phyloP scores from a whole-genome alignment of 2,329 filamentous ascomycete genomes.

The Aspergillus phoenicis region DNA sequence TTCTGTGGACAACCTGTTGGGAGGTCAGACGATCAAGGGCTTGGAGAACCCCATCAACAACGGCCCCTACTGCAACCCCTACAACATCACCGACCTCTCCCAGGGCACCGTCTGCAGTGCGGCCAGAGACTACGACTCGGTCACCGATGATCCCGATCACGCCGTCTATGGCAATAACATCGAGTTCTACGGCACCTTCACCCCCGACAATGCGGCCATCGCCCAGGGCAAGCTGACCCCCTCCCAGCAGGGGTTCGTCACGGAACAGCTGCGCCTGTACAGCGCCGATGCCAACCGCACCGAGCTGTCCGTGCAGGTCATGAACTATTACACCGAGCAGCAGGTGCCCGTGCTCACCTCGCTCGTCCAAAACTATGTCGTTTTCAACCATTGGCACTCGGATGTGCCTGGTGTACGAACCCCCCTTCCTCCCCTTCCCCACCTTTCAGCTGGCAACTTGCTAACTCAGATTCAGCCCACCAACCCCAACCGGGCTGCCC shows the following conservation, averaged over 20 bases:
- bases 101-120: constrained; percentile 35
- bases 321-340: constrained; percentile 50
- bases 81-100: constrained; percentile 37
- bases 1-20: constrained; percentile 49
- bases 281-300: constrained; percentile 33
- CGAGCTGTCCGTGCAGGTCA: constrained; percentile 42
- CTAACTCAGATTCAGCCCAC: constrained; percentile 38
- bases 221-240: constrained; percentile 34
- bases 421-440: too few species aligned
- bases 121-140: constrained; percentile 45
- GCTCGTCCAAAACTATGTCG: constrained; percentile 46
- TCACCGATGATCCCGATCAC: constrained; percentile 48
- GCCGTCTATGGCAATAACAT: constrained; percentile 48
- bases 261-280: constrained; percentile 45
- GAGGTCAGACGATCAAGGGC: constrained; percentile 43
- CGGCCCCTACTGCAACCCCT: constrained; percentile 48
- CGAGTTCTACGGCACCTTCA: constrained; percentile 48
- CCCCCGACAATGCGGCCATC: constrained; percentile 42
- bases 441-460: background rate
- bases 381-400: constrained; percentile 52
- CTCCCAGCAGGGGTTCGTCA: constrained; percentile 44
- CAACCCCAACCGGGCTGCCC: constrained; percentile 46
- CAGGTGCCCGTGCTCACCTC: constrained; percentile 47
- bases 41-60: constrained; percentile 48
- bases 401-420: constrained; percentile 44